A percentile compares a stretch with the other conserved stretches of the same genome.
phyloP scores from a whole-genome alignment of 495 filamentous ascomycete species.

The Penicillium parvum region DNA sequence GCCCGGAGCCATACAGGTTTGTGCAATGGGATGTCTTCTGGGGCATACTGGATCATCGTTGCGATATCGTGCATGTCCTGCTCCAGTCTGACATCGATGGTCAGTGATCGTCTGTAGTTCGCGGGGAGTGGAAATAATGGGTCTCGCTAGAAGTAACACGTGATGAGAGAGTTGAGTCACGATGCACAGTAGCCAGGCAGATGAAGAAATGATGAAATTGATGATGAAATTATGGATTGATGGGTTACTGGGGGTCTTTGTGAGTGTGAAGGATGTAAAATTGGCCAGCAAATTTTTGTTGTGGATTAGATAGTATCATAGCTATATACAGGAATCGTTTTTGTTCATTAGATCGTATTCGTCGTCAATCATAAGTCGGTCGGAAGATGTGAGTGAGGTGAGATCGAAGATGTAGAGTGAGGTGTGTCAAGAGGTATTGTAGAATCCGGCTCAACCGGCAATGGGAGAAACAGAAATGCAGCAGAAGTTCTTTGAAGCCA shows the following conservation, averaged over 20 bases:
- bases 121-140: neutral
- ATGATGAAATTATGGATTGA: no score
- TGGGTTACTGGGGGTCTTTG: no score
- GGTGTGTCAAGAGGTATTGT: neutral
- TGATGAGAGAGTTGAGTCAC: no score
- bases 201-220: no score
- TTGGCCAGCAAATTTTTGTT: constrained; percentile 17
- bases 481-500: constrained; percentile 18
- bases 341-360: constrained; percentile 16
- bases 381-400: neutral
- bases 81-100: no score
- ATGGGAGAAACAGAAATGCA: constrained; percentile 17
- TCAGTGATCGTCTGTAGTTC: no score
- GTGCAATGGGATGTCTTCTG: no score
- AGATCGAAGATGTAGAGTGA: neutral
- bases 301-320: constrained; percentile 8
- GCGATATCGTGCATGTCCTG: no score
- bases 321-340: constrained; percentile 20
- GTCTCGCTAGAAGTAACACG: neutral
- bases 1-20: no score
- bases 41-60: no score
- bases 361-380: constrained; percentile 16
- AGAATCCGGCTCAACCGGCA: constrained; percentile 8
- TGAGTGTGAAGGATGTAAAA: neutral
- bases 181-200: no score